Percentiles rank a stretch among this genome's conserved stretches.
Evolutionary conservation across 2,329 filamentous ascomycete genomes (phyloP).

Genomic region (Amauroascus niger): DNA sequence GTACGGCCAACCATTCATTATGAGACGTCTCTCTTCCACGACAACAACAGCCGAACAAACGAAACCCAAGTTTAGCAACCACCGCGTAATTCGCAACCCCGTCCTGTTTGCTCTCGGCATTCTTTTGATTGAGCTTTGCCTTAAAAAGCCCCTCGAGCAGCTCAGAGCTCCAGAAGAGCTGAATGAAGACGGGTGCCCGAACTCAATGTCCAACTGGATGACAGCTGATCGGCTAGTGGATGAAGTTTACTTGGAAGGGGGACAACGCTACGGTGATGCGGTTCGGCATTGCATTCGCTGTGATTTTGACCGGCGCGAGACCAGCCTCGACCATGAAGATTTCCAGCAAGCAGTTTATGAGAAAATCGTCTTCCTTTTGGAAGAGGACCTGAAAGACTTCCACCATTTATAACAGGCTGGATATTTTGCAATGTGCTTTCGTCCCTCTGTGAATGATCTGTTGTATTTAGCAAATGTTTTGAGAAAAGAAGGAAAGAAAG

Average conservation of each 20-base stretch:
- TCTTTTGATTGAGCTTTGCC: conserved; percentile 18
- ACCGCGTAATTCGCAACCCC: conserved; percentile 11
- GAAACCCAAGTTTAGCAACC: background rate
- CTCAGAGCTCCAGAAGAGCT: conserved; percentile 10
- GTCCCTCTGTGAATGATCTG: no score
- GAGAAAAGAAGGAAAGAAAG: no score
- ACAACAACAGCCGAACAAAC: background rate
- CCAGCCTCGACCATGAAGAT: background rate
- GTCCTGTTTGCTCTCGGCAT: conserved; percentile 15
- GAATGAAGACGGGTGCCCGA: conserved; percentile 9
- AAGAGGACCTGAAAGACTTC: background rate
- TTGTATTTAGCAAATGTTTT: no score
- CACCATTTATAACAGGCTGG: no score
- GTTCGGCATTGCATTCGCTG: conserved; percentile 11
- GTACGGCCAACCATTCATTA: background rate
- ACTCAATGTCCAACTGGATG: background rate
- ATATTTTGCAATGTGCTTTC: no score
- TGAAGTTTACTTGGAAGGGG: conserved; percentile 3
- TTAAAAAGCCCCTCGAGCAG: conserved; percentile 13
- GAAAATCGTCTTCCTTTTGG: conserved; percentile 8
- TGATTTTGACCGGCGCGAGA: conserved; percentile 9
- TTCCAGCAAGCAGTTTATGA: conserved; percentile 12
- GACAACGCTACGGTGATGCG: conserved; percentile 9
- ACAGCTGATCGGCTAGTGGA: conserved; percentile 7
- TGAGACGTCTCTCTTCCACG: background rate